Base-by-base conservation (phyloP, 441 rosid species). In the Lagerstroemia fauriei region DNA sequence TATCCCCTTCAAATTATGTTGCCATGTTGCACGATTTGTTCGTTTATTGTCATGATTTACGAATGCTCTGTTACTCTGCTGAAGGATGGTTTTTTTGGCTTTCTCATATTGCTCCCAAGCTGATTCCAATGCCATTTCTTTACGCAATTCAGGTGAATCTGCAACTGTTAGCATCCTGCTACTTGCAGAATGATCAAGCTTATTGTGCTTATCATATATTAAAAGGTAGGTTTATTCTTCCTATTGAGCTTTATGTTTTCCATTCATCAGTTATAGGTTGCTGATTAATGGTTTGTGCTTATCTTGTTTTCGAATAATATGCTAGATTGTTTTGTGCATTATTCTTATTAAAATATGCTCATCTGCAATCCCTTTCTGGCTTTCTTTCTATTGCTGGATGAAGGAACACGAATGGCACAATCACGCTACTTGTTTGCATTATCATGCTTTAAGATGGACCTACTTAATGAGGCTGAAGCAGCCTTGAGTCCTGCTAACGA, bases 381-480 rank as follows among this genome's bases (percentile, higher is more conserved):
- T 72, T 73, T 82, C n/a, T n/a, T 82, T 76, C 24, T 77, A 12
- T 85, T 86, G 70, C 83, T 83, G 53, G 79, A 50, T 89, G 92
- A 91, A 96, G 99, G 98, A 83, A 94, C 92, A 59, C 94, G 91
- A 85, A 92, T 89, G 94, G 93, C 97, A 85, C 95, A 91, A 89
- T 96, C 98, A 71, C 98, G 98, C 85, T 96, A 96, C 91, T 92
- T 96, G 93, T 96, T 95, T 86, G 99, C 98, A 9, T 84, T 94
- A 85, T 91, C 99, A 75, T 96, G 99, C 93, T 93, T 90, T 88
- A 95, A 92, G 89, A 93, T 96, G 98, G 95, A 96, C 86, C 96
- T 95, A 89, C 92, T 95, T 83, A 95, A 83, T 76, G 98, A 96
- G 91, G 99, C 99, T 79, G 98, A 95, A 89, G 84, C 93, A 57